A percentile compares a stretch with the other conserved stretches of the same genome.
Conservation (phyloP, 306 rosid species). For the Fragaria ananassa region DNA sequence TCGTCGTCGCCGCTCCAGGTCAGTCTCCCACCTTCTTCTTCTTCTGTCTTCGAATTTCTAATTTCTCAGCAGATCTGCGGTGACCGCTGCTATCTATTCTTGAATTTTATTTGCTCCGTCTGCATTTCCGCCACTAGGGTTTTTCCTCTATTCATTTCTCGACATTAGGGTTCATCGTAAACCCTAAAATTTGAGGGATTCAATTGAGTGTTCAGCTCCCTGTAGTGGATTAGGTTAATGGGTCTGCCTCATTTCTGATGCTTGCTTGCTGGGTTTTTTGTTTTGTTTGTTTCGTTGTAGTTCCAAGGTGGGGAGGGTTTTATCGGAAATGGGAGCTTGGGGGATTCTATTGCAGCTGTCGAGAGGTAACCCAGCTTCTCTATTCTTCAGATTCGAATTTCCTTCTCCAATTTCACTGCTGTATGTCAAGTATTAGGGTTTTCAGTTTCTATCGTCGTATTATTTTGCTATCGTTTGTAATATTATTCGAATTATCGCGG, state of each 20-base stretch:
- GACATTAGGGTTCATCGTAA: conserved; percentile 5
- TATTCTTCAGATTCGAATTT: conserved; percentile 3
- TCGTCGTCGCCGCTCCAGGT: conserved; percentile 6
- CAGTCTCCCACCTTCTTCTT: background rate
- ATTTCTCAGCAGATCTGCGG: background rate
- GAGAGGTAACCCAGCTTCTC: conserved; percentile 1
- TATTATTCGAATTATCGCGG: background rate
- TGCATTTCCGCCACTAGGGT: conserved; percentile 6
- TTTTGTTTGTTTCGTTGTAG: background rate
- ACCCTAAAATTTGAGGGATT: background rate
- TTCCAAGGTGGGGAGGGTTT: background rate
- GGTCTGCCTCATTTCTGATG: conserved; percentile 1
- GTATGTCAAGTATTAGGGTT: background rate
- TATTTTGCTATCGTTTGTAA: background rate
- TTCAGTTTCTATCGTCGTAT: background rate
- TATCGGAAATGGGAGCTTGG: background rate
- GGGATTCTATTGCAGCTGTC: conserved; percentile 2
- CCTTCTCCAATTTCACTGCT: background rate
- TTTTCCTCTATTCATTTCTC: background rate
- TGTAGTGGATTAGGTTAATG: background rate
- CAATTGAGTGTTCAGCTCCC: background rate
- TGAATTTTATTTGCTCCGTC: background rate
- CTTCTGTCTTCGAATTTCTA: background rate
- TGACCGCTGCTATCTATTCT: background rate
- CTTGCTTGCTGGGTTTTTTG: background rate